Percentiles rank a stretch among this genome's conserved stretches.
These are phyloP conservation scores for Cercospora sp. DNA, from an alignment of 2,329 filamentous ascomycete genomes.

Conservation along the genomic window DNA sequence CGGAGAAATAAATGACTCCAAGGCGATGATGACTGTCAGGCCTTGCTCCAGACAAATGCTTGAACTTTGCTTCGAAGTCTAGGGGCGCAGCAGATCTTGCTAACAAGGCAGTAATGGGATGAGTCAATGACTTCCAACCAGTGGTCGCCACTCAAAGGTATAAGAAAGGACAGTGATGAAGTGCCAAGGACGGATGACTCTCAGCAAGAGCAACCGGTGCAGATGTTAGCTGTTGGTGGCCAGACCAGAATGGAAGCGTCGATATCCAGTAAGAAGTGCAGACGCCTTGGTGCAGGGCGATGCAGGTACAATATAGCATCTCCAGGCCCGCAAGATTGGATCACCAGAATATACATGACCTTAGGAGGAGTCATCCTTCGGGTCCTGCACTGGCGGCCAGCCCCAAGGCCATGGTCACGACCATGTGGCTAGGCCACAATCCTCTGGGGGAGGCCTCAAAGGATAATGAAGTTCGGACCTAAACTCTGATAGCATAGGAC, in stretches of 20 bases:
- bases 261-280: constrained; percentile 8
- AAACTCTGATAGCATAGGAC: constrained; percentile 13
- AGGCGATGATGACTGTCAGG: background rate
- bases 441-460: constrained; percentile 16
- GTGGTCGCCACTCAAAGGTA: background rate
- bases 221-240: constrained; percentile 12
- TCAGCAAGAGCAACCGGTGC: constrained; percentile 18
- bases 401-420: constrained; percentile 7
- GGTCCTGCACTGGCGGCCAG: constrained; percentile 8
- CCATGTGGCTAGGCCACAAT: constrained; percentile 10
- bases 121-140: background rate
- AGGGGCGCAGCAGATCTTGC: background rate
- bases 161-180: constrained; percentile 3
- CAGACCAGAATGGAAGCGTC: constrained; percentile 5
- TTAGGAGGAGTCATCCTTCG: constrained; percentile 14
- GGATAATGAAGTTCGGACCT: constrained; percentile 3
- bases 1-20: background rate
- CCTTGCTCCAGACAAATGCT: no score
- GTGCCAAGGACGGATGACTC: constrained; percentile 7
- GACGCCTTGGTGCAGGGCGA: constrained; percentile 18
- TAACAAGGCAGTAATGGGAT: background rate
- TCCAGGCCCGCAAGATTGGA: constrained; percentile 9
- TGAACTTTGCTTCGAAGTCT: background rate
- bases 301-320: constrained; percentile 24
- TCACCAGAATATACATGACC: constrained; percentile 8